These are phyloP conservation scores for Yamadazyma nakazawae DNA, from an alignment of 805 yeast genomes.

Conservation along the genomic window DNA sequence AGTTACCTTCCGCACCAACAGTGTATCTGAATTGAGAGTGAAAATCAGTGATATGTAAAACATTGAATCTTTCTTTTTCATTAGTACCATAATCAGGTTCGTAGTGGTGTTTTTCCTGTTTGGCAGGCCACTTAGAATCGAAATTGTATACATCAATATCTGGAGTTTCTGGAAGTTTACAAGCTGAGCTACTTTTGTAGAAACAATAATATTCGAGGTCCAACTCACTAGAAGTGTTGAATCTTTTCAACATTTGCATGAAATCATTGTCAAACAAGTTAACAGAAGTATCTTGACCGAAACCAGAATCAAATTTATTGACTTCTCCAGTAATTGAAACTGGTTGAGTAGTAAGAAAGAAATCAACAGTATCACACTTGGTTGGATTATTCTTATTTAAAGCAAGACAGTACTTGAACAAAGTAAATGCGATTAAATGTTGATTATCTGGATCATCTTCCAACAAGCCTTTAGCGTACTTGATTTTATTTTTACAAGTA, in stretches of 20 bases:
- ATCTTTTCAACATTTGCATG: conserved; percentile 31
- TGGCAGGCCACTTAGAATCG: conserved; percentile 36
- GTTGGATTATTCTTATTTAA: conserved; percentile 26
- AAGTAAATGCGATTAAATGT: conserved; percentile 33
- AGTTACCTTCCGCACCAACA: conserved; percentile 57
- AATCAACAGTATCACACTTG: conserved; percentile 34
- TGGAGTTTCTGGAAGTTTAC: conserved; percentile 54
- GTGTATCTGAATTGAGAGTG: conserved; percentile 56
- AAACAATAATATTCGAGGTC: conserved; percentile 54
- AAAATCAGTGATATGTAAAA: conserved; percentile 64
- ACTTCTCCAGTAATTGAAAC: conserved; percentile 12
- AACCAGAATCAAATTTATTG: conserved; percentile 22
- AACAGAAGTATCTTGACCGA: conserved; percentile 24
- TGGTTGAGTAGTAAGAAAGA: conserved; percentile 35
- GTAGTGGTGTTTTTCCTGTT: conserved; percentile 18
- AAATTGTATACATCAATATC: conserved; percentile 35
- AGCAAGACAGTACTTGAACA: conserved; percentile 34
- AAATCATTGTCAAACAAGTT: conserved; percentile 39
- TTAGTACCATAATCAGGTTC: conserved; percentile 26
- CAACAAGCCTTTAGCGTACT: conserved; percentile 25
- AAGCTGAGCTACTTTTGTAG: conserved; percentile 34
- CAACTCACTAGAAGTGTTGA: conserved; percentile 35
- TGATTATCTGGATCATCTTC: conserved; percentile 28
- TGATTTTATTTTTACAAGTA: conserved; percentile 34
- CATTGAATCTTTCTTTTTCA: conserved; percentile 46